Evolutionary conservation across 352 stramenopile genomes (phyloP).

Genomic region (Phytophthora rubi): DNA sequence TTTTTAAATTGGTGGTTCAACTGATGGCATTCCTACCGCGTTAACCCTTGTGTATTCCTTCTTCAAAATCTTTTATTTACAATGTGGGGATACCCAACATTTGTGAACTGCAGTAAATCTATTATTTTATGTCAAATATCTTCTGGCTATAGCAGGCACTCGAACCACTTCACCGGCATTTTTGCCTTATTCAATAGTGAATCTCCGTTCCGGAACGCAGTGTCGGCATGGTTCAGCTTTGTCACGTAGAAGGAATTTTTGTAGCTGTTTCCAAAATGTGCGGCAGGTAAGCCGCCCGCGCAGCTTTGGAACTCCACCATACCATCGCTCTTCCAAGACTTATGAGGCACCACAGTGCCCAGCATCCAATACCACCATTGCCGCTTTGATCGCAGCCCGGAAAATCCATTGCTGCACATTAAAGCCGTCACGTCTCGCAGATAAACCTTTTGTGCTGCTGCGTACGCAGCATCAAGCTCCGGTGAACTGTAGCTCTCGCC

Average conservation of each 20-base stretch:
- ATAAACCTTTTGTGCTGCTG: slow-evolving; percentile 41
- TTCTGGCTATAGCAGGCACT: slow-evolving; percentile 53
- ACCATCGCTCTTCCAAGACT: slow-evolving; percentile 42
- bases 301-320: slow-evolving; percentile 61
- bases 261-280: slow-evolving; percentile 43
- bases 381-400: slow-evolving; percentile 41
- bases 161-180: slow-evolving; percentile 73
- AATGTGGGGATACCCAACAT: too few relatives aligned
- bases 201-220: slow-evolving; percentile 55
- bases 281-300: slow-evolving; percentile 26
- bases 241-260: slow-evolving; percentile 51
- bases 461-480: slow-evolving; percentile 34
- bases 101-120: neutral
- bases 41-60: neutral
- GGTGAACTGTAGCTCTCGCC: slow-evolving; percentile 29
- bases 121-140: neutral
- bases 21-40: neutral
- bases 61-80: too few relatives aligned
- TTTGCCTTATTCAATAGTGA: slow-evolving; percentile 44
- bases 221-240: slow-evolving; percentile 45
- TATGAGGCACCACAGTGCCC: slow-evolving; percentile 36
- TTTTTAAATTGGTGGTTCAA: too few relatives aligned
- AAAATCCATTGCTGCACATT: slow-evolving; percentile 48
- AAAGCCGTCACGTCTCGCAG: slow-evolving; percentile 36
- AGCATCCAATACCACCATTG: slow-evolving; percentile 27